Evolutionary conservation across 495 filamentous ascomycete species (phyloP).

Genomic region (Penicillium fimorum): DNA sequence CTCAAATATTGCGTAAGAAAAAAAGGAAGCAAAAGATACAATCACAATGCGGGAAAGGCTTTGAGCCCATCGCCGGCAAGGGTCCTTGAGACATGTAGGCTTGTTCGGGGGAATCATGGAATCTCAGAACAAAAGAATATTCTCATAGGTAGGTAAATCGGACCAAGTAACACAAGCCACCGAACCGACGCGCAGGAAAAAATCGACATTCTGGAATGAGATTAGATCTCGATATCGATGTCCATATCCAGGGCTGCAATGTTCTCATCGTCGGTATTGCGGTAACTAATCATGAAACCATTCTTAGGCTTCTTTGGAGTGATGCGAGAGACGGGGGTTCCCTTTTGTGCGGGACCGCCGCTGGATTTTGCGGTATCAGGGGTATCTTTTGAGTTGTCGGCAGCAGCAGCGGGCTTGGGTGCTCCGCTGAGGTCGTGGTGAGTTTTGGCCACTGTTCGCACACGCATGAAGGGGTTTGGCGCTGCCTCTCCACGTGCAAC

Average conservation of each 20-base stretch:
- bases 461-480: slow-evolving; percentile 58
- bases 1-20: slow-evolving; percentile 12
- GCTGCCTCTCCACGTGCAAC: slow-evolving; percentile 53
- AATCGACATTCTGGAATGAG: not conserved
- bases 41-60: not conserved
- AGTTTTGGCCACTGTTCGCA: slow-evolving; percentile 60
- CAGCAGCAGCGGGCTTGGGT: slow-evolving; percentile 25
- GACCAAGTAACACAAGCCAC: not conserved
- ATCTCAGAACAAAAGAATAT: not conserved
- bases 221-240: slow-evolving; percentile 74
- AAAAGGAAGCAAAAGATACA: slow-evolving; percentile 9
- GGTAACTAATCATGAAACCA: slow-evolving; percentile 64
- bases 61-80: not conserved
- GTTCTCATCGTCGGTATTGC: slow-evolving; percentile 80
- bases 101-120: not conserved
- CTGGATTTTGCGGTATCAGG: slow-evolving; percentile 31
- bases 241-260: slow-evolving; percentile 78
- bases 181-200: not conserved
- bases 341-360: slow-evolving; percentile 23
- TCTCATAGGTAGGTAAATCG: not conserved
- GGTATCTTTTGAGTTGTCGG: slow-evolving; percentile 49
- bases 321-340: slow-evolving; percentile 31
- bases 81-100: not conserved
- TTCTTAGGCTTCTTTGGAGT: slow-evolving; percentile 57
- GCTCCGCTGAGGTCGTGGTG: slow-evolving; percentile 54